phyloP scores from a whole-genome alignment of 148 eudicot genomes.

The Gaultheria prostrata region DNA sequence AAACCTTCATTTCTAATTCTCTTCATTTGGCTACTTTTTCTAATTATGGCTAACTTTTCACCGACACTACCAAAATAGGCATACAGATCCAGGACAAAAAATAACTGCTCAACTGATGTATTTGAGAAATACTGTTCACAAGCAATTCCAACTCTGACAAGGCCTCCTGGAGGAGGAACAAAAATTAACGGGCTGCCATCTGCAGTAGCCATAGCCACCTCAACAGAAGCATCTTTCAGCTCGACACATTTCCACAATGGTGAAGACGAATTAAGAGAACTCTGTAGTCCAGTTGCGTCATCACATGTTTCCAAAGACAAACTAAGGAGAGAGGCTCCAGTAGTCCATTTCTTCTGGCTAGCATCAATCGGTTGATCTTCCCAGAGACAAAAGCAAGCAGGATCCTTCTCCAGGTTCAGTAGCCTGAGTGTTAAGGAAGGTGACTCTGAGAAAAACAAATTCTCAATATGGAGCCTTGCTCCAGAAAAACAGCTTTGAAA shows the following conservation, averaged over 20 bases:
- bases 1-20: slow-evolving; percentile 41
- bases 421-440: slow-evolving; percentile 54
- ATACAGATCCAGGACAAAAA: slow-evolving; percentile 85
- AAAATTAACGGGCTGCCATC: slow-evolving; percentile 75
- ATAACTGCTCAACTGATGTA: slow-evolving; percentile 90
- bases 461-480: slow-evolving; percentile 80
- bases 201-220: slow-evolving; percentile 94
- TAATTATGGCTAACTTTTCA: slow-evolving; percentile 62
- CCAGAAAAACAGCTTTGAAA: slow-evolving; percentile 54
- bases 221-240: slow-evolving; percentile 64
- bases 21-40: slow-evolving; percentile 39
- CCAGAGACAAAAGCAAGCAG: slow-evolving; percentile 97
- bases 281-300: slow-evolving; percentile 29
- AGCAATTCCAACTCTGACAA: slow-evolving; percentile 79
- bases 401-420: slow-evolving; percentile 81
- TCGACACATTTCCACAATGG: slow-evolving; percentile 78
- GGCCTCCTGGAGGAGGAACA: slow-evolving; percentile 90
- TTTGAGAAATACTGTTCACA: slow-evolving; percentile 71
- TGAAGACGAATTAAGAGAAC: slow-evolving; percentile 28
- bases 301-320: slow-evolving; percentile 65
- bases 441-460: slow-evolving; percentile 62
- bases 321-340: slow-evolving; percentile 64
- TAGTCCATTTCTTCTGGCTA: slow-evolving; percentile 77
- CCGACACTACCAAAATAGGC: slow-evolving; percentile 70
- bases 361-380: slow-evolving; percentile 86